Evolutionary conservation across 768 basidiomycete genomes (phyloP).

Genomic region (Lactarius hengduanensis): DNA sequence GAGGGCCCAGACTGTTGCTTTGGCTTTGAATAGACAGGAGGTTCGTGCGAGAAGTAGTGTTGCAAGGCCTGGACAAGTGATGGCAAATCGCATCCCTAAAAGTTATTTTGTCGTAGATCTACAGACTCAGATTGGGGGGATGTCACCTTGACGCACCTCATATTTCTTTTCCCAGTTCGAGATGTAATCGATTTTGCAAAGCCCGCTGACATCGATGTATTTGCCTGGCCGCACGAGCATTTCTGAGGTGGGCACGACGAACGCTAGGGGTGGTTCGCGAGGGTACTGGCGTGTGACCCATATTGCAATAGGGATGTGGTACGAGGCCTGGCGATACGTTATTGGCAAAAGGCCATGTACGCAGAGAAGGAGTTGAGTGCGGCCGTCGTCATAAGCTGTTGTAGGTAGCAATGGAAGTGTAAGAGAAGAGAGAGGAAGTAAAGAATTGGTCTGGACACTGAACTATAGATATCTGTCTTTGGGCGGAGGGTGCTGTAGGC

Average conservation of each 20-base stretch:
- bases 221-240: constrained; percentile 83
- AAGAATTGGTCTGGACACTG: constrained; percentile 28
- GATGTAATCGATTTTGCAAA: constrained; percentile 66
- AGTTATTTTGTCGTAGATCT: constrained; percentile 23
- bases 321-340: constrained; percentile 65
- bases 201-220: constrained; percentile 78
- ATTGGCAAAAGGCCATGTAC: constrained; percentile 92
- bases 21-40: constrained; percentile 89
- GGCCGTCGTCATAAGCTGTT: constrained; percentile 90
- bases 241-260: constrained; percentile 87
- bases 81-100: constrained; percentile 73
- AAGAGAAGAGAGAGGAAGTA: constrained; percentile 27
- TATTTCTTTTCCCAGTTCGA: constrained; percentile 77
- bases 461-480: constrained; percentile 80
- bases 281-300: constrained; percentile 91
- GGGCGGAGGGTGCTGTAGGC: constrained; percentile 61
- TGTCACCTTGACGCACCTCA: constrained; percentile 58
- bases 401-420: constrained; percentile 23
- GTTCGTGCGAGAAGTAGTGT: constrained; percentile 76
- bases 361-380: constrained; percentile 87
- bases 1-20: constrained; percentile 35
- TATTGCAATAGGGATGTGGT: constrained; percentile 91
- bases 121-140: constrained; percentile 26
- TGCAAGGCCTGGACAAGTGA: constrained; percentile 76
- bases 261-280: constrained; percentile 73